These are phyloP conservation scores for Russula earlei DNA, from an alignment of 768 basidiomycete genomes.

Conservation along the genomic window DNA sequence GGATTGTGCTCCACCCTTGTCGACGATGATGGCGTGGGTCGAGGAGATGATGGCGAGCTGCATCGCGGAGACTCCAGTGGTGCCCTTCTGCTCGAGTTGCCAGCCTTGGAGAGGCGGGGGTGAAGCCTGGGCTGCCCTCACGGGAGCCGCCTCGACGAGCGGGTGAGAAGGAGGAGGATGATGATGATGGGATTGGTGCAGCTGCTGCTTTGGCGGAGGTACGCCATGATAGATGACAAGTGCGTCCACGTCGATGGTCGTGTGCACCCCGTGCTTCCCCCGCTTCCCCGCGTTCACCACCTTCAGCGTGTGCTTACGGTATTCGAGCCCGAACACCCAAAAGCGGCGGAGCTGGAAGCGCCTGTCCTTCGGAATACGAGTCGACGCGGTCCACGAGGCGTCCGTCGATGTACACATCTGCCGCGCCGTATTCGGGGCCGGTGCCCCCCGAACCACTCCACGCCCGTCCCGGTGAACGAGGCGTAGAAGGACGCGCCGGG, in stretches of 20 bases:
- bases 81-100: slow-evolving; percentile 54
- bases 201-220: no score
- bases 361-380: slow-evolving; percentile 30
- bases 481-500: slow-evolving; percentile 44
- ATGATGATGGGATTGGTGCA: no score
- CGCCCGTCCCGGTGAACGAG: slow-evolving; percentile 60
- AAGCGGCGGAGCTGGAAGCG: slow-evolving; percentile 54
- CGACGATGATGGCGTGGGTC: slow-evolving; percentile 61
- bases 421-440: slow-evolving; percentile 44
- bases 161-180: slow-evolving; percentile 16
- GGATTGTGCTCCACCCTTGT: slow-evolving; percentile 88
- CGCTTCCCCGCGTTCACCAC: slow-evolving; percentile 46
- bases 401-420: slow-evolving; percentile 52
- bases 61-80: slow-evolving; percentile 74
- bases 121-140: no score
- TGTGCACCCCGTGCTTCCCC: slow-evolving; percentile 28
- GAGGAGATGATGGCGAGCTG: slow-evolving; percentile 60
- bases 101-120: slow-evolving; percentile 29
- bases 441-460: slow-evolving; percentile 71
- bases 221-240: slow-evolving; percentile 50
- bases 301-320: slow-evolving; percentile 50
- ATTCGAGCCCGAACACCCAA: slow-evolving; percentile 44
- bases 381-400: slow-evolving; percentile 37
- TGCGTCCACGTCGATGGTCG: slow-evolving; percentile 49
- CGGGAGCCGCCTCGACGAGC: no score